Base-by-base conservation (phyloP, 2,329 filamentous ascomycete species). In the Diaporthe humulicola region DNA sequence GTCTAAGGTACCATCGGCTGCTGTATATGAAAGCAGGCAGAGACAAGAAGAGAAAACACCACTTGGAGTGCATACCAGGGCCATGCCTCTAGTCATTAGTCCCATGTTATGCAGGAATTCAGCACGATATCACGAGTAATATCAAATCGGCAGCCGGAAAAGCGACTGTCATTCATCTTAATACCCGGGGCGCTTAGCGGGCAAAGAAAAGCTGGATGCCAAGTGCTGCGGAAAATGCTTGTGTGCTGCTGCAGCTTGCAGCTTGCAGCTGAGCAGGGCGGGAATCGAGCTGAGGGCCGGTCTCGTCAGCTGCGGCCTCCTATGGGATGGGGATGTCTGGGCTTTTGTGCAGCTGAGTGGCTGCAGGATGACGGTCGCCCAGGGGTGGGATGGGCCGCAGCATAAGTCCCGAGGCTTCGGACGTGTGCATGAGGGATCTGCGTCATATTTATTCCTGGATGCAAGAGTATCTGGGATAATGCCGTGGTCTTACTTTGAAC, bases 291-390 rank as follows among this genome's bases (percentile, higher is more conserved):
- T 67, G 45, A 52, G 30, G 60, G 45, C 5, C 40, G 64, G 64
- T 36, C 48, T 8, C 15, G 64, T 69, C 64, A 69, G 64, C 64
- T 69, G 64, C 64, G 64, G 64, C 64, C 64, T 69, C 45, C 22
- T 25, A 52, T 19, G 14, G 56, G 5, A 15, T 33, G 42, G 19
- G n/a, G 22, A n/a, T 52, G 61, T 52, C 42, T 38, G 61, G 40
- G 61, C 61, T 67, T 52, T 9, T 54, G 64, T 30, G 33, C 45
- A 38, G 45, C 30, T 54, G 64, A 40, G 10, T 54, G 45, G 61
- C 61, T 52, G 64, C 64, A 40, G 64, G 64, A 67, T 67, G 38
- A 25, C 45, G 58, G 58, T n/a, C 22, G 60, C 64, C 28, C 30
- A 52, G 45, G 45, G 33, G 38, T 19, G 40, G 42, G 58, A 28